These are phyloP conservation scores for Leccinellum rugosiceps DNA, from an alignment of 768 basidiomycete species.

Conservation along the genomic window DNA sequence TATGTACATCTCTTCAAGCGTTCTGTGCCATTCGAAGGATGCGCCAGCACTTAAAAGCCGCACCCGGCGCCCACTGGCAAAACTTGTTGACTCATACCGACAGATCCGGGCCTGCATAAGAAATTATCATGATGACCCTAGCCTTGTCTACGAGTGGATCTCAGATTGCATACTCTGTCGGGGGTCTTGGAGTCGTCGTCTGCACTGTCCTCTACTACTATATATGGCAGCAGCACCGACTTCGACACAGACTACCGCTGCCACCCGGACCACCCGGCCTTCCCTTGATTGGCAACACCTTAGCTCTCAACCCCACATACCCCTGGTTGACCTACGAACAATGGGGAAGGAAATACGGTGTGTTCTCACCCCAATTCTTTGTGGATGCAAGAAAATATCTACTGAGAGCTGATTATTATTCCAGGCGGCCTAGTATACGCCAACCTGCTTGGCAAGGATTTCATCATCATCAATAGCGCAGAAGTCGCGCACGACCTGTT, in stretches of 20 bases:
- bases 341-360: constrained; percentile 35
- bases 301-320: constrained; percentile 16
- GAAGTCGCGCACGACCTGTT: constrained; percentile 23
- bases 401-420: background rate
- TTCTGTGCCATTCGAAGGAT: background rate
- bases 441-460: constrained; percentile 27
- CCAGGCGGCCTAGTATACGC: constrained; percentile 25
- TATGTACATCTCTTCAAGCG: background rate
- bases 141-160: background rate
- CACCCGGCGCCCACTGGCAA: background rate
- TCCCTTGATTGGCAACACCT: constrained; percentile 26
- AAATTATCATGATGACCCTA: background rate
- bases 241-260: constrained; percentile 28
- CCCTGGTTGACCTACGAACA: constrained; percentile 34
- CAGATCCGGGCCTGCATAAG: too few species aligned
- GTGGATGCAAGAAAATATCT: background rate
- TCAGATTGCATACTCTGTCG: constrained; percentile 1
- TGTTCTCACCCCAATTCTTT: background rate
- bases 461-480: constrained; percentile 24
- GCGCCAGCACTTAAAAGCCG: background rate
- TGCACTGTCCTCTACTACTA: constrained; percentile 1
- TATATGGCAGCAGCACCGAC: constrained; percentile 15
- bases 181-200: constrained; percentile 2
- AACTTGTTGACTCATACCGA: background rate
- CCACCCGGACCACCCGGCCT: constrained; percentile 53